Conservation (phyloP, 2,329 filamentous ascomycete genomes). For the Scedosporium boydii region DNA sequence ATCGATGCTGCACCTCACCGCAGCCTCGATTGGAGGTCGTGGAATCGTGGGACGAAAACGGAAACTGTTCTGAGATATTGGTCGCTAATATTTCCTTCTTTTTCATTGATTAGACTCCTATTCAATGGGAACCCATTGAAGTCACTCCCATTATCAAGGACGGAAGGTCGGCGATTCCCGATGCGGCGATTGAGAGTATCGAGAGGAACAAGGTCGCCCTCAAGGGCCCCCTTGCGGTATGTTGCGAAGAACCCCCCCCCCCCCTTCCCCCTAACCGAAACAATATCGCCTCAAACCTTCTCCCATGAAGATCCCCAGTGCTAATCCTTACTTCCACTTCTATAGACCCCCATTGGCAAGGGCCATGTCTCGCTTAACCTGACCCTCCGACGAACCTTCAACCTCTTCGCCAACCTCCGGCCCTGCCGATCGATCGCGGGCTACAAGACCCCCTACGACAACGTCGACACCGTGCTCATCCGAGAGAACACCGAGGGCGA, state of each 20-base stretch:
- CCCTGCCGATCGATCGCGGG: constrained; percentile 95
- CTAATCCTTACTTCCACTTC: constrained; percentile 1
- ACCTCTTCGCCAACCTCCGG: constrained; percentile 98
- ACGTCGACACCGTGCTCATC: constrained; percentile 94
- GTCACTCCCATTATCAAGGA: constrained; percentile 90
- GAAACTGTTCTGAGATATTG: neutral
- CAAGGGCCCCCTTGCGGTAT: constrained; percentile 91
- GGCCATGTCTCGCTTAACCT: constrained; percentile 98
- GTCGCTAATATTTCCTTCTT: neutral
- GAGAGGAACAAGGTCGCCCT: constrained; percentile 93
- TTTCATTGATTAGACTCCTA: constrained; percentile 53
- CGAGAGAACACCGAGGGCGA: constrained; percentile 99
- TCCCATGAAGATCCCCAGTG: too few species aligned
- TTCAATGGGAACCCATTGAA: constrained; percentile 96
- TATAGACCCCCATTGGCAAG: constrained; percentile 87
- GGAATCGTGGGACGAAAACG: neutral
- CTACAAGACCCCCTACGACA: constrained; percentile 97
- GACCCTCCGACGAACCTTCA: constrained; percentile 96
- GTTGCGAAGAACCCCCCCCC: constrained; percentile 22
- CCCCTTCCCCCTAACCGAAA: neutral
- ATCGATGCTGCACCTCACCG: neutral
- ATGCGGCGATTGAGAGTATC: constrained; percentile 87
- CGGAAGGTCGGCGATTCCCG: constrained; percentile 90
- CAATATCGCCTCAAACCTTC: too few species aligned
- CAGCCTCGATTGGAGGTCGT: neutral